phyloP scores from a whole-genome alignment of 495 filamentous ascomycete genomes.

The Neurospora sp. region DNA sequence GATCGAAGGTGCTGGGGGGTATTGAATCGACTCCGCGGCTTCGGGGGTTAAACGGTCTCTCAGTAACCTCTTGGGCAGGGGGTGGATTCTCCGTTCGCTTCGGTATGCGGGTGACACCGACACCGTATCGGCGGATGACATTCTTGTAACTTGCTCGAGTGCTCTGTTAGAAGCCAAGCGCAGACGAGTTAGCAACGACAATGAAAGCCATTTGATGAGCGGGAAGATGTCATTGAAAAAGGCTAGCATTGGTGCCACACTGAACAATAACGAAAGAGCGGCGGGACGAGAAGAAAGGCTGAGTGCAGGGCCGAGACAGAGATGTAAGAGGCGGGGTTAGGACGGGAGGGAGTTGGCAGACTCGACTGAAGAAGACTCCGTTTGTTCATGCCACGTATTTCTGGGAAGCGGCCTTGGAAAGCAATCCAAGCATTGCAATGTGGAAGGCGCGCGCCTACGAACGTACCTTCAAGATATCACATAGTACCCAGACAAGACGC shows the following conservation, averaged over 20 bases:
- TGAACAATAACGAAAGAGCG: neutral
- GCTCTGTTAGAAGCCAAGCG: conserved; percentile 7
- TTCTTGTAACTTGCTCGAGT: conserved; percentile 21
- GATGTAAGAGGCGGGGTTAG: neutral
- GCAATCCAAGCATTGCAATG: neutral
- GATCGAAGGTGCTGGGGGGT: conserved; percentile 58
- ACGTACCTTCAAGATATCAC: conserved; percentile 17
- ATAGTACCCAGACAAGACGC: conserved; percentile 13
- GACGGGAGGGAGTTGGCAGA: neutral
- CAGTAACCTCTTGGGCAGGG: conserved; percentile 77
- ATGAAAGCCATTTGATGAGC: neutral
- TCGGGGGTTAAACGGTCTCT: conserved; percentile 78
- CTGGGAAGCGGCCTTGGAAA: neutral
- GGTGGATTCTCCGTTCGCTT: conserved; percentile 75
- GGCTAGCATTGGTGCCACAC: neutral
- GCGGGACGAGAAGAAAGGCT: neutral
- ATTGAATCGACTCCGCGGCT: conserved; percentile 71
- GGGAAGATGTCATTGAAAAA: neutral
- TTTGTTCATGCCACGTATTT: neutral
- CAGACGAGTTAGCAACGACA: conserved; percentile 7
- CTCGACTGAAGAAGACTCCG: neutral
- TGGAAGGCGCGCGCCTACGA: neutral
- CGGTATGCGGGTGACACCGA: conserved; percentile 58
- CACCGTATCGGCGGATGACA: conserved; percentile 56
- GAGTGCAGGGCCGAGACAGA: neutral